These are phyloP conservation scores for Rhododendron griersonianum DNA, from an alignment of 148 eudicot genomes.

Conservation along the genomic window DNA sequence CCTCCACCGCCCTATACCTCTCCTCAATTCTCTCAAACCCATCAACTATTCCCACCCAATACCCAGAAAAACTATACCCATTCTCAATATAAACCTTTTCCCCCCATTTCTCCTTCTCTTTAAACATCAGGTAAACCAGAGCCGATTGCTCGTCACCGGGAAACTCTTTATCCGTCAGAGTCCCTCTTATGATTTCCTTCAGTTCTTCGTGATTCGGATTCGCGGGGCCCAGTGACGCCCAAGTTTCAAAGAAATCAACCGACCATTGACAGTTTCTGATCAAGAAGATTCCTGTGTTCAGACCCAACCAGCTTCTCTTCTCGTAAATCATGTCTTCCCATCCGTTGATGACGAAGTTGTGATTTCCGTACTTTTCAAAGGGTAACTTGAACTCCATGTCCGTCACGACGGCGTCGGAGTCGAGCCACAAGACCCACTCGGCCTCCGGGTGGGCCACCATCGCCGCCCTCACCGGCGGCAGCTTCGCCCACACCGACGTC, in stretches of 20 bases:
- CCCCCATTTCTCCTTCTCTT: background rate
- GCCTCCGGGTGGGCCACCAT: constrained; percentile 87
- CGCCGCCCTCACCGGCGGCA: constrained; percentile 59
- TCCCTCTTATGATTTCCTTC: background rate
- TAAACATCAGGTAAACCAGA: constrained; percentile 2
- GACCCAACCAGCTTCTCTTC: constrained; percentile 5
- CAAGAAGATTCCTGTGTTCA: background rate
- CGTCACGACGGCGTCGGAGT: constrained; percentile 67
- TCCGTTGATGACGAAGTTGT: constrained; percentile 56
- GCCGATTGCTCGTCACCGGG: constrained; percentile 3
- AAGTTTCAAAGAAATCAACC: background rate
- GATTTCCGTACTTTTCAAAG: constrained; percentile 29
- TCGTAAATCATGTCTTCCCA: constrained; percentile 45
- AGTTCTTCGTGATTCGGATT: background rate
- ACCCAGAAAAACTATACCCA: constrained; percentile 3
- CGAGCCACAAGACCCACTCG: constrained; percentile 85
- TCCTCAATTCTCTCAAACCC: background rate
- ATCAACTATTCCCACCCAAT: constrained; percentile 6
- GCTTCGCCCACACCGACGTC: constrained; percentile 62
- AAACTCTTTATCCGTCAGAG: background rate
- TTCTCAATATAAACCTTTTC: constrained; percentile 3
- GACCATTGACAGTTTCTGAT: constrained; percentile 15
- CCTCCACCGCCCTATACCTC: background rate
- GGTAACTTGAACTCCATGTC: constrained; percentile 70
- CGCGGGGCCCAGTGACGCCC: background rate